These are phyloP conservation scores for Cytidiella melzeri DNA, from an alignment of 768 basidiomycete species.

Conservation along the genomic window DNA sequence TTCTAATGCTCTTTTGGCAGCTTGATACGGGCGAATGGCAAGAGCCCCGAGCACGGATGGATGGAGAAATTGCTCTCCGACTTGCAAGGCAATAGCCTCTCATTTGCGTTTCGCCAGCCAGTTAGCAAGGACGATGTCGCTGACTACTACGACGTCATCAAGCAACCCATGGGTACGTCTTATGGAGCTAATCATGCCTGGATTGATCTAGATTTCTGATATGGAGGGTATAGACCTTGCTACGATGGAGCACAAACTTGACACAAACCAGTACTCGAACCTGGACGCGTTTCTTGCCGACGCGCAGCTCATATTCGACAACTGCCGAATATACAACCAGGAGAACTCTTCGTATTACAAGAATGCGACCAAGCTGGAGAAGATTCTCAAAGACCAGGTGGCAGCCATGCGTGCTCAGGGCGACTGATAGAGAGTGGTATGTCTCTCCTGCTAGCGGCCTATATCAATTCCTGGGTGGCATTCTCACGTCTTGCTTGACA, in stretches of 20 bases:
- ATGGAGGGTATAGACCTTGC: constrained; percentile 53
- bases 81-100: constrained; percentile 66
- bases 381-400: constrained; percentile 52
- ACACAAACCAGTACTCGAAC: constrained; percentile 74
- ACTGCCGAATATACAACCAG: constrained; percentile 85
- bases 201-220: not conserved
- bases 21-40: constrained; percentile 38
- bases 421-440: too few relatives aligned
- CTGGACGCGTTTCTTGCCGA: constrained; percentile 74
- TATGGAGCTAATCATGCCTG: not conserved
- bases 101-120: constrained; percentile 86
- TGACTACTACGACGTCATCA: constrained; percentile 89
- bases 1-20: constrained; percentile 16
- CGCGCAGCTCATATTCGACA: constrained; percentile 80
- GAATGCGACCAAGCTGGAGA: constrained; percentile 82
- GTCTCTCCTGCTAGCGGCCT: too few relatives aligned
- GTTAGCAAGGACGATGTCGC: constrained; percentile 74
- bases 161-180: constrained; percentile 83
- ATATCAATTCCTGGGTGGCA: too few relatives aligned
- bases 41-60: constrained; percentile 51
- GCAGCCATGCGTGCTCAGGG: constrained; percentile 17
- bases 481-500: too few relatives aligned
- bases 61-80: constrained; percentile 80
- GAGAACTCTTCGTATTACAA: constrained; percentile 74
- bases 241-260: constrained; percentile 88